A percentile compares a stretch with the other conserved stretches of the same genome.
Conservation (phyloP, 2,329 filamentous ascomycete species). For the Curvularia sp. region DNA sequence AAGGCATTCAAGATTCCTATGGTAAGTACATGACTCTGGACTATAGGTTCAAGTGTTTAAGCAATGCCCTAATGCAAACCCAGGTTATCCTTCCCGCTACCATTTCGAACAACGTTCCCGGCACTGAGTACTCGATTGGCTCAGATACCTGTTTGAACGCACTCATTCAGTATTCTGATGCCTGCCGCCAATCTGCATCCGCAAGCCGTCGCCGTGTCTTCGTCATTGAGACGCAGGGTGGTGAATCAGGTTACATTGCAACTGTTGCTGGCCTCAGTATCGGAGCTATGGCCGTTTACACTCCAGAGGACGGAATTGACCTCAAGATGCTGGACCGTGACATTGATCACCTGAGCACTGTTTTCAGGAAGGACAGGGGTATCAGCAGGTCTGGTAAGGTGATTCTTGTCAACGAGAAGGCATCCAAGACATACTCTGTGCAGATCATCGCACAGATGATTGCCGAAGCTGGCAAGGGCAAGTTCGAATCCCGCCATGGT, state of each 20-base stretch:
- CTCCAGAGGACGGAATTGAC: slow-evolving; percentile 93
- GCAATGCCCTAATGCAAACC: slow-evolving; percentile 45
- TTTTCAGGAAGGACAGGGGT: slow-evolving; percentile 84
- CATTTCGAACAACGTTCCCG: slow-evolving; percentile 97
- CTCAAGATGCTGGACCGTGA: slow-evolving; percentile 92
- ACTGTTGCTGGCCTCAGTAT: slow-evolving; percentile 90
- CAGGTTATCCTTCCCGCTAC: slow-evolving; percentile 89
- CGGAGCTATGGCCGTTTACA: slow-evolving; percentile 92
- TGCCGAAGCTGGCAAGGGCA: slow-evolving; percentile 86
- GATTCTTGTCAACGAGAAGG: slow-evolving; percentile 96
- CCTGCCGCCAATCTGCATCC: slow-evolving; percentile 95
- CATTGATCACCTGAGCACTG: slow-evolving; percentile 84
- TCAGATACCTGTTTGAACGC: slow-evolving; percentile 97
- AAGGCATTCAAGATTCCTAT: slow-evolving; percentile 92
- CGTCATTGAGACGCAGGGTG: slow-evolving; percentile 97
- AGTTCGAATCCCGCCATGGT: slow-evolving; percentile 90
- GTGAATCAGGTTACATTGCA: slow-evolving; percentile 90
- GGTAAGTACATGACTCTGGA: slow-evolving; percentile 33
- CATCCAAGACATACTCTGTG: slow-evolving; percentile 86
- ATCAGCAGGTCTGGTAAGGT: slow-evolving; percentile 90
- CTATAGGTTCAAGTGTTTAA: not conserved
- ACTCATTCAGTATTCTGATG: slow-evolving; percentile 92
- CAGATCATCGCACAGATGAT: slow-evolving; percentile 96
- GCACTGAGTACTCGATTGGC: slow-evolving; percentile 95
- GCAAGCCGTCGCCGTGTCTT: slow-evolving; percentile 93